Conservation (phyloP, 768 basidiomycete species). For the Daedaleopsis sinensis region DNA sequence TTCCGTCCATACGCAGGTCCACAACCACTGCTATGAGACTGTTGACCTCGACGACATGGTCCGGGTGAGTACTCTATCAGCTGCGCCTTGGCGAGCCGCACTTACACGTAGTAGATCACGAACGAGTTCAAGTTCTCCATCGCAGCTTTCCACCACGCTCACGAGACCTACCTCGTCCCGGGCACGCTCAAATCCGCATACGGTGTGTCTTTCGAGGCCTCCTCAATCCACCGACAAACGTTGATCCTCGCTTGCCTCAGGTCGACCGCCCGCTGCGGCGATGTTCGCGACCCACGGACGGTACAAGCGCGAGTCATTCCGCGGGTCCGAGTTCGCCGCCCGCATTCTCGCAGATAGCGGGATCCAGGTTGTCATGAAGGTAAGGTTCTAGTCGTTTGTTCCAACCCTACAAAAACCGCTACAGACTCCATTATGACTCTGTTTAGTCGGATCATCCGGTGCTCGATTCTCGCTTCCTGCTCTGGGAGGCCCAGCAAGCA, state of each 20-base stretch:
- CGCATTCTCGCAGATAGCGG: slow-evolving; percentile 60
- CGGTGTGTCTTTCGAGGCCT: slow-evolving; percentile 9
- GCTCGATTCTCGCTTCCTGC: slow-evolving; percentile 54
- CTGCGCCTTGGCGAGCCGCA: no score
- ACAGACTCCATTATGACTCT: background rate
- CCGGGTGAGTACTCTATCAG: slow-evolving; percentile 26
- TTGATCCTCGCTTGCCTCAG: slow-evolving; percentile 23
- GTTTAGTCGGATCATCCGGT: slow-evolving; percentile 58
- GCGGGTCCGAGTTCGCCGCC: slow-evolving; percentile 66
- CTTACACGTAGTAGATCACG: no score
- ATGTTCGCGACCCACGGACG: slow-evolving; percentile 80
- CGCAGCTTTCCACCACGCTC: slow-evolving; percentile 84
- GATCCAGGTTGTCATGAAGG: slow-evolving; percentile 66
- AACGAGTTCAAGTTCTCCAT: slow-evolving; percentile 90
- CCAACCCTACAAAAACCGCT: no score
- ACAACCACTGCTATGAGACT: slow-evolving; percentile 64
- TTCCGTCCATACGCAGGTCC: slow-evolving; percentile 39
- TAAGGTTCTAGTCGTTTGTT: slow-evolving; percentile 18
- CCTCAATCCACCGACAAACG: background rate
- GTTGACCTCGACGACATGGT: slow-evolving; percentile 60
- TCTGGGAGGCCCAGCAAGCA: slow-evolving; percentile 65
- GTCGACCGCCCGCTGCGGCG: slow-evolving; percentile 70
- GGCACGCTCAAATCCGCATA: slow-evolving; percentile 76
- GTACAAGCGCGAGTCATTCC: slow-evolving; percentile 66
- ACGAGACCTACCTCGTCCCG: slow-evolving; percentile 88